These are phyloP conservation scores for Fraxinus floribunda DNA, from an alignment of 305 asterid genomes.

Conservation along the genomic window DNA sequence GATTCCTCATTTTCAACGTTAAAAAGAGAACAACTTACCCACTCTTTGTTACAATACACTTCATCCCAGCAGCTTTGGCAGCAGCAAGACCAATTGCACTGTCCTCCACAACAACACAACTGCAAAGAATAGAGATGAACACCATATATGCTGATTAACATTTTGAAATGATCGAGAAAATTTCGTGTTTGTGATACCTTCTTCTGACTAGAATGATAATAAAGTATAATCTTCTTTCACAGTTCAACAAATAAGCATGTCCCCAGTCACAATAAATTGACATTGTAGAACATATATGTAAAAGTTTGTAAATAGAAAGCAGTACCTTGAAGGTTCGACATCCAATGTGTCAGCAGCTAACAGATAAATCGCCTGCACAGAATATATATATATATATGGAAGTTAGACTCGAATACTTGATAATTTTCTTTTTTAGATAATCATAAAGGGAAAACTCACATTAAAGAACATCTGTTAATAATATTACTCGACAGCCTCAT, in stretches of 20 bases:
- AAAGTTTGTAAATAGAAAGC: background rate
- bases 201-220: background rate
- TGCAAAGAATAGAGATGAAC: conserved; percentile 26
- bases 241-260: background rate
- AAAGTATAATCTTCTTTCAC: background rate
- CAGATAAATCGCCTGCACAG: conserved; percentile 81
- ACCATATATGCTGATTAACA: background rate
- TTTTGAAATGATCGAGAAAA: background rate
- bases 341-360: conserved; percentile 80
- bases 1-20: background rate
- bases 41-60: conserved; percentile 87
- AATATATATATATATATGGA: background rate
- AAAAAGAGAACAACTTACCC: conserved; percentile 50
- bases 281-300: background rate
- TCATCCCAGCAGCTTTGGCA: conserved; percentile 97
- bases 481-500: background rate
- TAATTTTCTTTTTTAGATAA: background rate
- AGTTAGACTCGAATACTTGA: background rate
- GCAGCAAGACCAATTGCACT: conserved; percentile 96
- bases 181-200: background rate
- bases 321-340: conserved; percentile 84
- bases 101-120: conserved; percentile 94
- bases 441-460: background rate
- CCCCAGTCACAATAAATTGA: background rate
- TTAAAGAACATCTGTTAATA: background rate